Conservation (phyloP, 1,284 basidiomycete genomes). For the Calocybe gambosa region DNA sequence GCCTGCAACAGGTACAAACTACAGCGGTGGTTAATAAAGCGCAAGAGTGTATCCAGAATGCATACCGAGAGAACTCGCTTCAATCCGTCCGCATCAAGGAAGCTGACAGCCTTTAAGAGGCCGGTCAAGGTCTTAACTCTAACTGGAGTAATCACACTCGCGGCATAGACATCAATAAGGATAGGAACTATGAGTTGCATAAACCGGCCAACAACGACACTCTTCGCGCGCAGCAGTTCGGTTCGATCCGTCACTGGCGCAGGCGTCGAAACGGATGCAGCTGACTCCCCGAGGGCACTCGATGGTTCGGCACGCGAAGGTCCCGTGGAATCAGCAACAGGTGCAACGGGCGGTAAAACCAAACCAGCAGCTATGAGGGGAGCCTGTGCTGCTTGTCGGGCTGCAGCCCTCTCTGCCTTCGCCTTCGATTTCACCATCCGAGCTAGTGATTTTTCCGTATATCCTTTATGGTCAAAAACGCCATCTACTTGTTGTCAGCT, state of each 20-base stretch:
- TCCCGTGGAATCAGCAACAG: slow-evolving; percentile 20
- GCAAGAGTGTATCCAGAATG: slow-evolving; percentile 9
- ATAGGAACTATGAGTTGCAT: slow-evolving; percentile 86
- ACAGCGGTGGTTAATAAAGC: slow-evolving; percentile 13
- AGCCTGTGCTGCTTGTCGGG: slow-evolving; percentile 44
- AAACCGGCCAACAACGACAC: slow-evolving; percentile 74
- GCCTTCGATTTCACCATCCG: slow-evolving; percentile 71
- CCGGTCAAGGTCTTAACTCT: slow-evolving; percentile 84
- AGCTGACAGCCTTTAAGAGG: slow-evolving; percentile 84
- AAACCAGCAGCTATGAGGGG: slow-evolving; percentile 22
- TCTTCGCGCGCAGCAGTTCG: slow-evolving; percentile 69
- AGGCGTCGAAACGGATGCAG: slow-evolving; percentile 27
- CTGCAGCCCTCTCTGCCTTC: slow-evolving; percentile 69
- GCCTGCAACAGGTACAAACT: slow-evolving; percentile 88
- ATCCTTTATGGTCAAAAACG: slow-evolving; percentile 86
- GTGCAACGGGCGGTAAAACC: slow-evolving; percentile 22
- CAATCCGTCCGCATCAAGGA: slow-evolving; percentile 74
- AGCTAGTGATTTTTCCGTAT: slow-evolving; percentile 80
- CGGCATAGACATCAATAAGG: slow-evolving; percentile 91
- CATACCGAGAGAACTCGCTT: slow-evolving; percentile 66
- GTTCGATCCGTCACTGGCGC: slow-evolving; percentile 46
- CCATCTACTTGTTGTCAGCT: slow-evolving; percentile 53
- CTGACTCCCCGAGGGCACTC: slow-evolving; percentile 27
- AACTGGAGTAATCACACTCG: slow-evolving; percentile 82
- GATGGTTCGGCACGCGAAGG: slow-evolving; percentile 24